Percentiles rank a stretch among this genome's conserved stretches.
Conservation (phyloP, 352 stramenopile species). For the Pythium insidiosum region DNA sequence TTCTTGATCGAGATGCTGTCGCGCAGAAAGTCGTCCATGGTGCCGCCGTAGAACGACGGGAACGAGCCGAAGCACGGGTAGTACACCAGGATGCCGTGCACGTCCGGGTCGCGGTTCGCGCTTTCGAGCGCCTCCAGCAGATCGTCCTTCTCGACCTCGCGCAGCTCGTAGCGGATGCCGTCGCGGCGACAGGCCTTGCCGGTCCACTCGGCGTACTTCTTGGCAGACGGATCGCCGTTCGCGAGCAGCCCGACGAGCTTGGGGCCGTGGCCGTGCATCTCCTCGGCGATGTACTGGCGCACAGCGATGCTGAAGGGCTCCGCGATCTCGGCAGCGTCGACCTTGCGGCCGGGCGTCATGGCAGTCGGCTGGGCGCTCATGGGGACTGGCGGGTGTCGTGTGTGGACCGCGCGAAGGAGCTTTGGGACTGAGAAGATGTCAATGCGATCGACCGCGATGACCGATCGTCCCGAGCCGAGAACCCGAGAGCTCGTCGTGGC, state of each 20-base stretch:
- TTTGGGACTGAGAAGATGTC: too few species aligned
- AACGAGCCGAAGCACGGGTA: constrained; percentile 97
- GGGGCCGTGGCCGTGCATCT: constrained; percentile 71
- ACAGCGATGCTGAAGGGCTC: constrained; percentile 84
- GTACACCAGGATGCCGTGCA: constrained; percentile 97
- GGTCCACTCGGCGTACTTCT: constrained; percentile 97
- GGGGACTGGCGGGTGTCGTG: neutral
- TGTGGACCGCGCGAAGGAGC: too few species aligned
- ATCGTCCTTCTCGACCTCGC: constrained; percentile 89
- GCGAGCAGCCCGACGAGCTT: constrained; percentile 91
- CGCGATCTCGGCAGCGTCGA: constrained; percentile 77
- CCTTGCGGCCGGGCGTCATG: constrained; percentile 28
- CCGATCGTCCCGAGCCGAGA: too few species aligned
- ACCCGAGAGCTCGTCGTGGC: too few species aligned
- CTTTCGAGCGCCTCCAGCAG: constrained; percentile 90
- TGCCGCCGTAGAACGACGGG: constrained; percentile 93
- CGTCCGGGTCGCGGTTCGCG: constrained; percentile 90
- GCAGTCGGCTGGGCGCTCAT: constrained; percentile 7
- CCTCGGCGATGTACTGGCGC: constrained; percentile 67
- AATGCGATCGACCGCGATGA: too few species aligned
- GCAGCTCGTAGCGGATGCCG: constrained; percentile 95
- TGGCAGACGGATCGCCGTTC: constrained; percentile 91
- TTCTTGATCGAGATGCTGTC: constrained; percentile 96
- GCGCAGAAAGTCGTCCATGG: constrained; percentile 97
- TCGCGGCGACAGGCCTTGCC: constrained; percentile 91